Conservation (phyloP, 768 basidiomycete species). For the Psilocybe subaeruginosa region DNA sequence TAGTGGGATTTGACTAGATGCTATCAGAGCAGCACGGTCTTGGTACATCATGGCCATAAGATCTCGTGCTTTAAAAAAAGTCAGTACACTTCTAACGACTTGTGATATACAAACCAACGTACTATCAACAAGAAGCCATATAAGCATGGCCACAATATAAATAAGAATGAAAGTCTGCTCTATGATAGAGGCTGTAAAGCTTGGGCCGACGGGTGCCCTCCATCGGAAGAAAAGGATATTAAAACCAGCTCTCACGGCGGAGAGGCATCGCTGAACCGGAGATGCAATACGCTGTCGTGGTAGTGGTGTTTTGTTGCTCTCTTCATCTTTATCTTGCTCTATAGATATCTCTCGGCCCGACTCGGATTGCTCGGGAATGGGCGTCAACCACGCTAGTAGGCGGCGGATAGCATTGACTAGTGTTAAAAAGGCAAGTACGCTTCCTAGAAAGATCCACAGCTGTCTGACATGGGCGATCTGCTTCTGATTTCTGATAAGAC, state of each 20-base stretch:
- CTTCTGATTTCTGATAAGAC: conserved; percentile 33
- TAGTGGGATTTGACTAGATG: conserved; percentile 51
- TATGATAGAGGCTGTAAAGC: conserved; percentile 35
- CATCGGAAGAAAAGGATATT: conserved; percentile 53
- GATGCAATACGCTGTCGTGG: neutral
- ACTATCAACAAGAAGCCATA: conserved; percentile 50
- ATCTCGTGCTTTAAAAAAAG: conserved; percentile 31
- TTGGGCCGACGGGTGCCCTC: conserved; percentile 45
- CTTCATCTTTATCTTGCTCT: conserved; percentile 24
- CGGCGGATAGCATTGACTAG: conserved; percentile 31
- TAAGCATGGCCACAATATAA: conserved; percentile 48
- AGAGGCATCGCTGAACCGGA: conserved; percentile 30
- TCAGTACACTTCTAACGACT: conserved; percentile 16
- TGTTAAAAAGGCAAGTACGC: conserved; percentile 38
- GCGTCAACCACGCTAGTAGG: conserved; percentile 13
- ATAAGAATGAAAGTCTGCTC: conserved; percentile 49
- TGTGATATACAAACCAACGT: conserved; percentile 17
- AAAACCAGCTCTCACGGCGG: conserved; percentile 43
- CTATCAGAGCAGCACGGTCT: conserved; percentile 43
- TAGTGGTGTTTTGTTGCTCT: conserved; percentile 12
- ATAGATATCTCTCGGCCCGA: neutral
- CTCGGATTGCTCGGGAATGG: neutral
- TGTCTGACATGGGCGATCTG: conserved; percentile 39
- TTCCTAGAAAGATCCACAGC: conserved; percentile 42
- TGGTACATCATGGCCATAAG: conserved; percentile 36